A percentile compares a stretch with the other conserved stretches of the same genome.
Evolutionary conservation across 108 stramenopile species (phyloP).

Genomic region (Tribonema minus): DNA sequence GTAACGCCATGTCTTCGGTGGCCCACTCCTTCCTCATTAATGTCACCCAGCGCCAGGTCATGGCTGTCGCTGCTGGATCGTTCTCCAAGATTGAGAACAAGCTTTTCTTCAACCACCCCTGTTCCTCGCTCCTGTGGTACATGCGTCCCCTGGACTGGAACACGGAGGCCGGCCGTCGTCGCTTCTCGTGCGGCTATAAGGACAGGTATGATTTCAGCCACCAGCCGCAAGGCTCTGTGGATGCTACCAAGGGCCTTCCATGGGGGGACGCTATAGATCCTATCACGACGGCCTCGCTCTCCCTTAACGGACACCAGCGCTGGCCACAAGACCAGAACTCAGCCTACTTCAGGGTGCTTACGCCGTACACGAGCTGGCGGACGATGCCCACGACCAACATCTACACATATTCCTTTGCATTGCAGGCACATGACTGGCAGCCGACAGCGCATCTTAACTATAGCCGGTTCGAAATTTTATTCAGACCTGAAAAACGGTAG

Average conservation of each 20-base stretch:
- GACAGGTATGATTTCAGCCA: slow-evolving; percentile 2
- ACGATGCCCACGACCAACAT: not conserved
- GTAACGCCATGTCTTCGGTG: not conserved
- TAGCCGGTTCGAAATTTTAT: slow-evolving; percentile 3
- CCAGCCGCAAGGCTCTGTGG: too few species aligned
- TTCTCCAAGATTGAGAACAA: not conserved
- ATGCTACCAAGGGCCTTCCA: not conserved
- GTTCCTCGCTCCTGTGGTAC: not conserved
- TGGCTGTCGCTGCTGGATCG: not conserved
- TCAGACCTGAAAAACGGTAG: too few species aligned
- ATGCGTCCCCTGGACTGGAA: too few species aligned
- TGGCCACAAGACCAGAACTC: not conserved
- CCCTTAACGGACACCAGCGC: not conserved
- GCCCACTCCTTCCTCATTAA: slow-evolving; percentile 1
- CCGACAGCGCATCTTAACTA: not conserved
- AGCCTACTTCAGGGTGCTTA: not conserved
- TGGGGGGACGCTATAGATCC: not conserved
- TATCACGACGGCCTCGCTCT: not conserved
- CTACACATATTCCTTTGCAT: not conserved
- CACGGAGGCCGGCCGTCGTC: not conserved
- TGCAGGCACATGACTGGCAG: not conserved
- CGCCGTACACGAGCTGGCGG: not conserved
- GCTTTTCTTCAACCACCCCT: slow-evolving; percentile 1
- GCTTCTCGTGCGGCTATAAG: too few species aligned
- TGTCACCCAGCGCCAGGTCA: too few species aligned